Percentiles rank a stretch among this genome's conserved stretches.
These are phyloP conservation scores for Suillus placidus DNA, from an alignment of 768 basidiomycete genomes.

Conservation along the genomic window DNA sequence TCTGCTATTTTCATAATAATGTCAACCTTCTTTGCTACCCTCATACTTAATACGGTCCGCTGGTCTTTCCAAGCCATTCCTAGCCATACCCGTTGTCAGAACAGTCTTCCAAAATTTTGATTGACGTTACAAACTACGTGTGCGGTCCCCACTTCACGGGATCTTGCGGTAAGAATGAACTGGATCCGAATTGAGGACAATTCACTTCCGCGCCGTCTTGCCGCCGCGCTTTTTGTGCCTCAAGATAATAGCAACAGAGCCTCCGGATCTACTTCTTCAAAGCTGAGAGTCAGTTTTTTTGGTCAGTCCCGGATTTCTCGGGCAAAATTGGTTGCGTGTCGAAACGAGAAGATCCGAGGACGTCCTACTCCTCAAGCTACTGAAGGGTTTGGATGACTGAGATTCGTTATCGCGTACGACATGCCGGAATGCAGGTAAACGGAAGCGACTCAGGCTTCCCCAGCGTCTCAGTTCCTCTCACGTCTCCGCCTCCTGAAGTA, in stretches of 20 bases:
- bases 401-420: neutral
- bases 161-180: neutral
- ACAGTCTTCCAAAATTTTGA: slow-evolving; percentile 2
- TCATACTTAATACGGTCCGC: neutral
- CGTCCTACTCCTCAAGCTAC: neutral
- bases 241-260: neutral
- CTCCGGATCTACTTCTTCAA: no score
- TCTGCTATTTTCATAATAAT: neutral
- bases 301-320: neutral
- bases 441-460: neutral
- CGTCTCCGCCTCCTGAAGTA: neutral
- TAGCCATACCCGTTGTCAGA: neutral
- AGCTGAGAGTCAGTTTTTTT: neutral
- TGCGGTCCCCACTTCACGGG: neutral
- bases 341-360: neutral
- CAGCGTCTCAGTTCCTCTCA: slow-evolving; percentile 2
- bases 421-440: neutral
- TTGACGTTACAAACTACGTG: slow-evolving; percentile 1
- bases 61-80: neutral
- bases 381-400: no score
- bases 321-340: neutral
- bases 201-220: neutral
- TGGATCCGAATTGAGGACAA: neutral
- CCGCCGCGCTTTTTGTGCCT: neutral
- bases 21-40: neutral